Evolutionary conservation across 345 rosid species (phyloP).

Genomic region (Lepidium aucheri): DNA sequence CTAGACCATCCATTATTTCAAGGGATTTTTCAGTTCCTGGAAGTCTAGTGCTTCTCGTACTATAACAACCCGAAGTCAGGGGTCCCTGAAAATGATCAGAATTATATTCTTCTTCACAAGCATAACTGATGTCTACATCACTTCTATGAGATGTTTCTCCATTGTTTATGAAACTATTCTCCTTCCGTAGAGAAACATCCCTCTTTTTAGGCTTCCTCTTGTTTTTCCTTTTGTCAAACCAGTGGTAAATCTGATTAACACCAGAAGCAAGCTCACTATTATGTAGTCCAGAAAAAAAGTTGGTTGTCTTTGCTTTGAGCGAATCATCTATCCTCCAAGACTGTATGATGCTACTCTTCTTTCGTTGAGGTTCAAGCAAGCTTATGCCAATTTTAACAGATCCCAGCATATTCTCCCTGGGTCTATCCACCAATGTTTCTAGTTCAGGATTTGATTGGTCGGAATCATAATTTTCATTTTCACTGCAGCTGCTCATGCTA

Average conservation of each 20-base stretch:
- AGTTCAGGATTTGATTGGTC: conserved; percentile 36
- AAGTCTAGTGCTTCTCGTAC: conserved; percentile 14
- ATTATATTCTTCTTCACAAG: conserved; percentile 16
- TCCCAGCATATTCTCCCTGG: conserved; percentile 27
- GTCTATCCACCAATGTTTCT: conserved; percentile 28
- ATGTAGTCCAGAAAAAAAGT: conserved; percentile 25
- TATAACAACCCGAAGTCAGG: background rate
- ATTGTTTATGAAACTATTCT: conserved; percentile 26
- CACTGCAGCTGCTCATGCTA: conserved; percentile 73
- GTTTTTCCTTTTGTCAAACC: conserved; percentile 42
- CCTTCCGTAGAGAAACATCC: conserved; percentile 41
- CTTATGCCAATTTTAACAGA: conserved; percentile 12
- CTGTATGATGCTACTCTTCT: conserved; percentile 28
- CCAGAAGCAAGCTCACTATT: conserved; percentile 33
- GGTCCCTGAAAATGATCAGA: conserved; percentile 21
- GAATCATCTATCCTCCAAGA: conserved; percentile 23
- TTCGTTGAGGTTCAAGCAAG: conserved; percentile 29
- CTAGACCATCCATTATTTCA: conserved; percentile 39
- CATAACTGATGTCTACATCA: conserved; percentile 25
- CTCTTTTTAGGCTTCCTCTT: conserved; percentile 54
- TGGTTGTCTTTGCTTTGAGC: conserved; percentile 20
- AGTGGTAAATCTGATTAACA: conserved; percentile 36
- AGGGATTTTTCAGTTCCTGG: conserved; percentile 26
- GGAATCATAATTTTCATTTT: conserved; percentile 45
- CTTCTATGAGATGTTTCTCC: conserved; percentile 33